Conservation (phyloP, 495 filamentous ascomycete genomes). For the Penicillium parvum region DNA sequence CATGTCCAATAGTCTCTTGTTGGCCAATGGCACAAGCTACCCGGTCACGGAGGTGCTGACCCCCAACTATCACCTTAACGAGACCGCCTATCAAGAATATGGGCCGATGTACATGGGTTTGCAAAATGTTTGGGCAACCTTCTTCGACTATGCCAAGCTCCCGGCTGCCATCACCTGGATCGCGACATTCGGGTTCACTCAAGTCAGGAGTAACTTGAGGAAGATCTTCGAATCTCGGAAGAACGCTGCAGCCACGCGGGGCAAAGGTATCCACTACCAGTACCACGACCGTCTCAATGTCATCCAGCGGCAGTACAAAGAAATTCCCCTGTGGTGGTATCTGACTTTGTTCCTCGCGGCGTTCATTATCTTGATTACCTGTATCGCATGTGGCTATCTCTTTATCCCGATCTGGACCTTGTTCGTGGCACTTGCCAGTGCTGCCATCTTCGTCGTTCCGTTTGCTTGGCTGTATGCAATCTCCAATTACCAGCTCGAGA, state of each 20-base stretch:
- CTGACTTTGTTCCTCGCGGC: constrained; percentile 39
- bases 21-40: constrained; percentile 47
- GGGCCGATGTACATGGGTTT: constrained; percentile 50
- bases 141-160: constrained; percentile 55
- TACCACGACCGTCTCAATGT: constrained; percentile 53
- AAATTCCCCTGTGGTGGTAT: constrained; percentile 56
- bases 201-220: constrained; percentile 37
- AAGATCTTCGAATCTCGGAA: constrained; percentile 34
- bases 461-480: constrained; percentile 54
- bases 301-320: constrained; percentile 50
- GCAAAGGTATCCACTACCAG: constrained; percentile 44
- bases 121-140: constrained; percentile 51
- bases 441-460: constrained; percentile 48
- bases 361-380: constrained; percentile 45
- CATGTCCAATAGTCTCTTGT: constrained; percentile 52
- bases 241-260: constrained; percentile 10
- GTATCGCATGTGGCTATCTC: constrained; percentile 42
- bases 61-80: constrained; percentile 44
- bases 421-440: constrained; percentile 47
- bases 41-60: constrained; percentile 45
- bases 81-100: constrained; percentile 48
- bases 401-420: constrained; percentile 56
- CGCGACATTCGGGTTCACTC: constrained; percentile 47
- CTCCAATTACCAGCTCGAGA: constrained; percentile 51
- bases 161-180: constrained; percentile 55